These are phyloP conservation scores for Corniculantispora saksenae DNA, from an alignment of 2,329 filamentous ascomycete species.

Conservation along the genomic window DNA sequence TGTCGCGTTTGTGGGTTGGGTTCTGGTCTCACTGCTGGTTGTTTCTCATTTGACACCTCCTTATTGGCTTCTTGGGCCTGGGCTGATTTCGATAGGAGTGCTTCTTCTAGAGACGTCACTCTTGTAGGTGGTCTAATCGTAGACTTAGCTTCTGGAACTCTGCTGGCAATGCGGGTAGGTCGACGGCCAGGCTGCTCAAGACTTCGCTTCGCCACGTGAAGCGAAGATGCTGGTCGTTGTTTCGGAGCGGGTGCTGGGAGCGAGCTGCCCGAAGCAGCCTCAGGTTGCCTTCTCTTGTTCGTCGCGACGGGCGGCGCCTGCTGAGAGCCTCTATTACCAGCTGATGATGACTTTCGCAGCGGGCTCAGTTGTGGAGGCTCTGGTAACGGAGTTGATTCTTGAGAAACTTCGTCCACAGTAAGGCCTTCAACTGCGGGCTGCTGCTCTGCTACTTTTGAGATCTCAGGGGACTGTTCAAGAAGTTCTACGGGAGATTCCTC, in stretches of 20 bases:
- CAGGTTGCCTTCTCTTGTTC: background rate
- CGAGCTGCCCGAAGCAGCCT: background rate
- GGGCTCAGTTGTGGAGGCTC: conserved; percentile 51
- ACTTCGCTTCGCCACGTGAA: conserved; percentile 6
- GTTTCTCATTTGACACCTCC: background rate
- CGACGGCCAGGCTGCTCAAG: conserved; percentile 11
- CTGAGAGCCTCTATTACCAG: conserved; percentile 47
- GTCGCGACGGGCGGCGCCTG: background rate
- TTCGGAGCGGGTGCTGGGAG: conserved; percentile 1
- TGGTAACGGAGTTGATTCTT: conserved; percentile 48
- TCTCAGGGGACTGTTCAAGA: conserved; percentile 43
- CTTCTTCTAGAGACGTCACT: conserved; percentile 9
- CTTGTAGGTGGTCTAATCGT: background rate
- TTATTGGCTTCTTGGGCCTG: background rate
- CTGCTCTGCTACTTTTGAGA: conserved; percentile 35
- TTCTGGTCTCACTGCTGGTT: background rate
- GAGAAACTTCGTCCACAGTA: conserved; percentile 35
- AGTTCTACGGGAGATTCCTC: no score
- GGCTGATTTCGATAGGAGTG: background rate
- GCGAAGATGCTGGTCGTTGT: background rate
- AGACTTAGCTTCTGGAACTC: background rate
- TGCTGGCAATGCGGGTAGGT: background rate
- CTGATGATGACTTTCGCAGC: conserved; percentile 52
- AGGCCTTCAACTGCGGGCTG: conserved; percentile 42
- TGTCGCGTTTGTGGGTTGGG: background rate